Conservation (phyloP, 352 stramenopile species). For the Phytophthora macrochlamydospora region DNA sequence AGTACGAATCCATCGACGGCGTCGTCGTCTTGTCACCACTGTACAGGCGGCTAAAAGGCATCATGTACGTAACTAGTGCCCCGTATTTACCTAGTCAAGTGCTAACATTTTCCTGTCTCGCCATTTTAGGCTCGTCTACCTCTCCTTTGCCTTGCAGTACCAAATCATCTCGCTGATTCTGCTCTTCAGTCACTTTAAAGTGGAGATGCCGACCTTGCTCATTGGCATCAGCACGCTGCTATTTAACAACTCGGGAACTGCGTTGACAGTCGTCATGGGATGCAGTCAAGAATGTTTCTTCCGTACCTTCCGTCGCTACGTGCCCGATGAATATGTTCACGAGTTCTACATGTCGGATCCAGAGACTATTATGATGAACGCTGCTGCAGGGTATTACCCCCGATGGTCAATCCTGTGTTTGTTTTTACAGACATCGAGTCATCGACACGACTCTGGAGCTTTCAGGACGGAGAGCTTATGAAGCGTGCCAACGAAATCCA, state of each 20-base stretch:
- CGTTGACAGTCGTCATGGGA: constrained; percentile 48
- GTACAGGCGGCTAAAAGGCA: constrained; percentile 62
- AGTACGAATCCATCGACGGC: constrained; percentile 57
- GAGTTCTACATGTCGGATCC: constrained; percentile 53
- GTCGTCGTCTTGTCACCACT: constrained; percentile 51
- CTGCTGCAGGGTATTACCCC: constrained; percentile 25
- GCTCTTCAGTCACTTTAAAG: constrained; percentile 40
- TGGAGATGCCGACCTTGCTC: constrained; percentile 34
- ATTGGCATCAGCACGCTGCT: constrained; percentile 45
- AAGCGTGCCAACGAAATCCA: constrained; percentile 55
- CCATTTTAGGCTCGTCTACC: constrained; percentile 45
- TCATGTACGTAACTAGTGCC: constrained; percentile 44
- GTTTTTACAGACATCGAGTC: constrained; percentile 75
- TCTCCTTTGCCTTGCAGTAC: constrained; percentile 53
- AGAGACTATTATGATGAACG: constrained; percentile 33
- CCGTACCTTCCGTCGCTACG: constrained; percentile 35
- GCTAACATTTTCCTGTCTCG: not conserved
- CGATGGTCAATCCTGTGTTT: constrained; percentile 52
- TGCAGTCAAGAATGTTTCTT: constrained; percentile 59
- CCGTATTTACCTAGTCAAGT: not conserved
- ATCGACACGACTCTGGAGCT: constrained; percentile 52
- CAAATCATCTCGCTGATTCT: constrained; percentile 49
- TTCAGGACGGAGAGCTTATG: constrained; percentile 48
- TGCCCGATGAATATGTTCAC: constrained; percentile 53
- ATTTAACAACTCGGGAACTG: constrained; percentile 53